Conservation (phyloP, 2,329 filamentous ascomycete species). For the Dryadomyces quercus-mongolicae region DNA sequence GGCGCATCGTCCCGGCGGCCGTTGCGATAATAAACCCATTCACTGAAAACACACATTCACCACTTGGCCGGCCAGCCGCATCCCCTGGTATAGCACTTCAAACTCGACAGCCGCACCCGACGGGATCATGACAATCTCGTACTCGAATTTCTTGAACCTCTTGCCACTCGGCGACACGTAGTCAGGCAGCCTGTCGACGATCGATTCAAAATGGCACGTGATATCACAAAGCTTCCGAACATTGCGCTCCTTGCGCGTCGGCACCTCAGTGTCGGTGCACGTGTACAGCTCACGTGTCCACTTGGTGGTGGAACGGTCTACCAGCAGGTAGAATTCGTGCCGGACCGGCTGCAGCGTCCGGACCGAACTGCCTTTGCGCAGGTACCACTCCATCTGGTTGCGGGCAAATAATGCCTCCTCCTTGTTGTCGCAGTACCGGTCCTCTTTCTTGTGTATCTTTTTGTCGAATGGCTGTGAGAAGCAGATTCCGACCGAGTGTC, state of each 20-base stretch:
- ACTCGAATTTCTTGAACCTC: slow-evolving; percentile 3
- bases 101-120: slow-evolving; percentile 8
- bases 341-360: slow-evolving; percentile 5
- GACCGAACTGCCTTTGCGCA: slow-evolving; percentile 7
- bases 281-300: slow-evolving; percentile 8
- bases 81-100: slow-evolving; percentile 3
- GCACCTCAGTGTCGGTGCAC: slow-evolving; percentile 5
- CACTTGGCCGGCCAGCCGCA: slow-evolving; percentile 4
- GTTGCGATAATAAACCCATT: background rate
- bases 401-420: slow-evolving; percentile 6
- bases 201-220: slow-evolving; percentile 6
- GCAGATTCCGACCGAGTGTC: slow-evolving; percentile 6
- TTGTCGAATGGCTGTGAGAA: slow-evolving; percentile 5
- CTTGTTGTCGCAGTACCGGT: slow-evolving; percentile 9
- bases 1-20: too few species aligned
- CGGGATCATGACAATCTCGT: slow-evolving; percentile 9
- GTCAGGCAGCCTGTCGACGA: slow-evolving; percentile 6
- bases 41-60: slow-evolving; percentile 7
- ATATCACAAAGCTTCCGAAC: slow-evolving; percentile 8
- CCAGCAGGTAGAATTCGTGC: slow-evolving; percentile 8
- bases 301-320: slow-evolving; percentile 3
- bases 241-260: slow-evolving; percentile 3
- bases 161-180: slow-evolving; percentile 5
- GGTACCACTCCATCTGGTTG: slow-evolving; percentile 9
- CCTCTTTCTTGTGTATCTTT: slow-evolving; percentile 1